Base-by-base conservation (phyloP, 768 basidiomycete genomes). In the Scleroderma bovista region DNA sequence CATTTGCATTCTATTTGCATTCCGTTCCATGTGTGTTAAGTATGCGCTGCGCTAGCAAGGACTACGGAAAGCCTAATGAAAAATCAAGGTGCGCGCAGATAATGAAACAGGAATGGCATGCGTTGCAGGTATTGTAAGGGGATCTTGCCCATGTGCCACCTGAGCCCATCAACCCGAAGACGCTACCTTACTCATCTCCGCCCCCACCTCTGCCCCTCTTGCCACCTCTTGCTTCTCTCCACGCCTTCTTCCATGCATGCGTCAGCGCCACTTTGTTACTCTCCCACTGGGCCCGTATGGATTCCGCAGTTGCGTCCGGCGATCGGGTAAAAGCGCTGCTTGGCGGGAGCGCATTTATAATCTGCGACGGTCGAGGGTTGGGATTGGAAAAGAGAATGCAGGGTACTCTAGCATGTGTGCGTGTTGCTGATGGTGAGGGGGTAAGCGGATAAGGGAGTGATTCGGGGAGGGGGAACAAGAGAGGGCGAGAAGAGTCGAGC, bases 181-280 rank as follows among this genome's bases (percentile, higher is more conserved):
- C 9, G 9, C 4, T 29, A 29, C 26, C 44, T n/a, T 70, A 67
- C 12, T 40, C 58, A 40, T 62, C 73, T 16, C 59, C 71, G 2
- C 58, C 75, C 5, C 73, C 77, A 20, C 69, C 75, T 56, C 78
- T 75, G 51, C 83, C 69, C 55, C 77, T 69, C 54, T 74, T 75
- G 22, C 78, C 71, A 67, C 88, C 88, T 42, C 79, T 76, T 13
- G 87, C 89, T 60, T 91, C 89, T 51, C 83, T 77, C 67, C 80
- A 82, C 42, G 86, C 67, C 60, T 79, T 79, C 69, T 88, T 89
- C 88, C 89, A 91, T 44, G 80, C 85, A 52, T 67, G 72, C 47
- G 89, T 91, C 64, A 91, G 64, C 47, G 81, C 78, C 0, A 72
- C 75, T 58, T 83, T 85, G 41, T 72, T 68, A n/a, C 71, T 76